These are phyloP conservation scores for Mycena indigotica DNA, from an alignment of 768 basidiomycete species.

Conservation along the genomic window DNA sequence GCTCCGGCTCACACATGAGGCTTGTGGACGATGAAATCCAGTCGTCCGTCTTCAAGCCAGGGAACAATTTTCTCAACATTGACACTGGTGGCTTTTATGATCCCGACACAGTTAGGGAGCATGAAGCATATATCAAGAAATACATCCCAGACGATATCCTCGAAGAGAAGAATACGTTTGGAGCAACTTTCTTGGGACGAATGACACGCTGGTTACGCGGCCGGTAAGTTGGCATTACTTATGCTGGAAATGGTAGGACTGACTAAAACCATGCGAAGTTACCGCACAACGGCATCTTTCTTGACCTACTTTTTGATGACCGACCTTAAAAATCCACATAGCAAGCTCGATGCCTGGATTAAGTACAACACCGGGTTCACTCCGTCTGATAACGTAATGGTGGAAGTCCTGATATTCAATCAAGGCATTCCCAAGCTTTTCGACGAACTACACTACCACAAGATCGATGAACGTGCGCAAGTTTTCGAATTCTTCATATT, in stretches of 20 bases:
- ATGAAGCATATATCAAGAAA: neutral
- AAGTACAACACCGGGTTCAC: neutral
- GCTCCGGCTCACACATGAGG: neutral
- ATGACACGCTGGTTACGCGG: neutral
- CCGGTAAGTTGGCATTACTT: neutral
- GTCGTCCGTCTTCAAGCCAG: neutral
- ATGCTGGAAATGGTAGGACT: neutral
- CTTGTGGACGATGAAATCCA: neutral
- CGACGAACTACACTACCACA: neutral
- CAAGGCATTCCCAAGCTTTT: neutral
- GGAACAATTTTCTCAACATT: neutral
- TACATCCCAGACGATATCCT: neutral
- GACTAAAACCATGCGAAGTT: too few relatives aligned
- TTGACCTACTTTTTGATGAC: neutral
- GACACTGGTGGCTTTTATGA: conserved; percentile 1
- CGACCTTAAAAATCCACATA: neutral
- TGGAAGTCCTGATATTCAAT: neutral
- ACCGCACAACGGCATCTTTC: neutral
- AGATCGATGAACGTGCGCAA: neutral
- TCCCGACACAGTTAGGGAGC: neutral
- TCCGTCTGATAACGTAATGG: neutral
- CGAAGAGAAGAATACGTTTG: neutral
- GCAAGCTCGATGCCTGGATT: neutral
- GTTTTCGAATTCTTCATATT: too few relatives aligned
- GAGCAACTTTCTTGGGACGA: neutral